A percentile compares a stretch with the other conserved stretches of the same genome.
Evolutionary conservation across 495 filamentous ascomycete species (phyloP).

Genomic region (Ascobolus immersus): DNA sequence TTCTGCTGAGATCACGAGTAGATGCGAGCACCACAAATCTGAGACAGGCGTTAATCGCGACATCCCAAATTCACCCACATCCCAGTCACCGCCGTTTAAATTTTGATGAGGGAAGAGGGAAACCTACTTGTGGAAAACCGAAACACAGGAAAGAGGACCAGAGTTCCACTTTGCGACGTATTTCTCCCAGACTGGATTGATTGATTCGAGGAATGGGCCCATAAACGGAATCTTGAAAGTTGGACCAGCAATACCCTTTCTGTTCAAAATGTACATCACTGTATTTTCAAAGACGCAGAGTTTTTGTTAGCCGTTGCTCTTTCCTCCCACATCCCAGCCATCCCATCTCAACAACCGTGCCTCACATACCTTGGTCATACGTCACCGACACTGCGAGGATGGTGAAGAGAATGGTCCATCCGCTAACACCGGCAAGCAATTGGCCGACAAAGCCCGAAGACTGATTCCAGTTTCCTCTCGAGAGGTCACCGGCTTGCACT

Average conservation of each 20-base stretch:
- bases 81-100: neutral
- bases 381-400: conserved; percentile 19
- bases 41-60: neutral
- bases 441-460: neutral
- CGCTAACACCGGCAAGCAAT: conserved; percentile 11
- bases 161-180: conserved; percentile 84
- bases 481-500: neutral
- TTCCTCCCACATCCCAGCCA: conserved; percentile 32
- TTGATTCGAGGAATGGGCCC: conserved; percentile 76
- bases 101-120: neutral
- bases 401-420: conserved; percentile 15
- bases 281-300: conserved; percentile 3
- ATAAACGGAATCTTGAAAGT: conserved; percentile 77
- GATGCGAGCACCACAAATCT: conserved; percentile 97
- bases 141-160: conserved; percentile 81
- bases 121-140: conserved; percentile 93
- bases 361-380: conserved; percentile 28
- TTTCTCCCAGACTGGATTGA: conserved; percentile 73
- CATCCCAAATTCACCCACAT: neutral
- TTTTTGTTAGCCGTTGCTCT: conserved; percentile 1
- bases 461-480: neutral
- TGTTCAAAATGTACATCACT: conserved; percentile 71
- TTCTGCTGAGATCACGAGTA: conserved; percentile 81
- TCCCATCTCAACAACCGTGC: conserved; percentile 27
- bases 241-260: conserved; percentile 65